These are phyloP conservation scores for Candida mattraensis DNA, from an alignment of 805 yeast species.

Conservation along the genomic window DNA sequence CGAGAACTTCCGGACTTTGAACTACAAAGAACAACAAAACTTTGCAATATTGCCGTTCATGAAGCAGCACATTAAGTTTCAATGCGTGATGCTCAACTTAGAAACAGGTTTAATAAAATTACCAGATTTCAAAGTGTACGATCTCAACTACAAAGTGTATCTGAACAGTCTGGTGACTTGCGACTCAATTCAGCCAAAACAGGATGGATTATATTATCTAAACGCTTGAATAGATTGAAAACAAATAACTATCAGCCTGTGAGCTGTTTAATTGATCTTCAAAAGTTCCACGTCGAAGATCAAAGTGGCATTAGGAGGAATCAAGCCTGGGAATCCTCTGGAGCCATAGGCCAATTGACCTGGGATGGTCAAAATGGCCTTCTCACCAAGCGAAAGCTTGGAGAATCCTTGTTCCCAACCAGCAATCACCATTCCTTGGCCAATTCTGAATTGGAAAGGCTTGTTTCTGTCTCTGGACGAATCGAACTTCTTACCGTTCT, in stretches of 20 bases:
- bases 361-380: conserved; percentile 89
- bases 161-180: conserved; percentile 51
- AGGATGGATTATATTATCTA: conserved; percentile 28
- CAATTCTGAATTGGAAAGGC: conserved; percentile 92
- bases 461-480: conserved; percentile 93
- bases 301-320: conserved; percentile 95
- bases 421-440: conserved; percentile 93
- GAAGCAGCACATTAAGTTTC: conserved; percentile 44
- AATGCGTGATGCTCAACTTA: conserved; percentile 30
- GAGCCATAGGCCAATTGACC: conserved; percentile 92
- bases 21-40: conserved; percentile 31
- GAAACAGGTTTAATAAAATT: conserved; percentile 36
- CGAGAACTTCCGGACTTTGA: conserved; percentile 25
- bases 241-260: conserved; percentile 4
- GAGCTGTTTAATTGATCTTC: conserved; percentile 44
- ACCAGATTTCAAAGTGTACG: conserved; percentile 67
- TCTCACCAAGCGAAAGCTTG: conserved; percentile 87
- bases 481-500: conserved; percentile 94
- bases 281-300: conserved; percentile 79
- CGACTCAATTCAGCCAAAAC: conserved; percentile 27
- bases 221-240: too few species aligned
- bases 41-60: conserved; percentile 65
- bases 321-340: conserved; percentile 94
- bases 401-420: conserved; percentile 98
- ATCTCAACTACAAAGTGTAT: conserved; percentile 63